Evolutionary conservation across 1,139 yeast species (phyloP).

Genomic region (Taiozyma sp.): DNA sequence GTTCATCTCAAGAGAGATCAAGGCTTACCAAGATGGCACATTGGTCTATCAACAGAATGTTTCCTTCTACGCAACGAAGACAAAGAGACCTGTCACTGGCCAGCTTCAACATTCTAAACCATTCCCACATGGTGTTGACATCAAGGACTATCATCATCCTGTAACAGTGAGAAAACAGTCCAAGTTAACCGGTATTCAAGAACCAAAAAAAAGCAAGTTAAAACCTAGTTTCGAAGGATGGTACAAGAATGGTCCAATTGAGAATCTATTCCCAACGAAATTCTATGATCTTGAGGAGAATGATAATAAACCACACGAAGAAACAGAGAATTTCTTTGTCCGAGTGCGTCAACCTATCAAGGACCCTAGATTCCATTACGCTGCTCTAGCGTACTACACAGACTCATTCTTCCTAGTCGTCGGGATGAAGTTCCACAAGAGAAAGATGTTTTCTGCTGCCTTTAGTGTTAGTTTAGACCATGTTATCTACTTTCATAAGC

Average conservation of each 20-base stretch:
- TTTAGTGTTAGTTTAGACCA: slow-evolving; percentile 66
- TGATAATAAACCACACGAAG: slow-evolving; percentile 28
- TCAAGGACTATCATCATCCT: slow-evolving; percentile 4
- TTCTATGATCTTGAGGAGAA: slow-evolving; percentile 26
- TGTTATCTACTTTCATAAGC: slow-evolving; percentile 61
- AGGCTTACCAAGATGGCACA: slow-evolving; percentile 48
- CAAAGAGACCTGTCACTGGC: slow-evolving; percentile 7
- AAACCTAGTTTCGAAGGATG: background rate
- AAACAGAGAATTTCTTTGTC: slow-evolving; percentile 41
- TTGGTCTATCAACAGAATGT: slow-evolving; percentile 50
- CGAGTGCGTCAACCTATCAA: slow-evolving; percentile 27
- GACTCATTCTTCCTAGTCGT: slow-evolving; percentile 56
- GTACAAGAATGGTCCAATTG: slow-evolving; percentile 31
- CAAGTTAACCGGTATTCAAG: background rate
- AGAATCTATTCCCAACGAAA: slow-evolving; percentile 42
- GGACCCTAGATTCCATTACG: slow-evolving; percentile 41
- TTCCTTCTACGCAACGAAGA: slow-evolving; percentile 29
- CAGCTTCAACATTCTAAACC: slow-evolving; percentile 15
- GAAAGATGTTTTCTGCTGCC: slow-evolving; percentile 36
- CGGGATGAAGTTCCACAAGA: slow-evolving; percentile 38
- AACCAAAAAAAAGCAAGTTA: background rate
- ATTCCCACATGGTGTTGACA: slow-evolving; percentile 10
- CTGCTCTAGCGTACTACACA: slow-evolving; percentile 58
- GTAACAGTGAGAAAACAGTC: slow-evolving; percentile 2
- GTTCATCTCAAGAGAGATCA: slow-evolving; percentile 55